These are phyloP conservation scores for Ramaria sp. DNA, from an alignment of 768 basidiomycete genomes.

Conservation along the genomic window DNA sequence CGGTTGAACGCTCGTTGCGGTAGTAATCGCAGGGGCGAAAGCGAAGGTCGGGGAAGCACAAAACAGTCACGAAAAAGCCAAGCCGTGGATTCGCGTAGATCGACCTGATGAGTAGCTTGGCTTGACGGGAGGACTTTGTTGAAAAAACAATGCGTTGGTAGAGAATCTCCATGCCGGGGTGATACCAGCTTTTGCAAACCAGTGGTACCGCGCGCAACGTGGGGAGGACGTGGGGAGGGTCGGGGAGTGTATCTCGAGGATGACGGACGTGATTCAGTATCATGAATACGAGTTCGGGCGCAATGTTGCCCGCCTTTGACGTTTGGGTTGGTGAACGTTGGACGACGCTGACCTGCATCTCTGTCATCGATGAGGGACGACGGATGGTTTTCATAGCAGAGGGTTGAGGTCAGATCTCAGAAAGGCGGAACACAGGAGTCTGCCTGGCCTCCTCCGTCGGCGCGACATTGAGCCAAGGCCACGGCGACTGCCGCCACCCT, in stretches of 20 bases:
- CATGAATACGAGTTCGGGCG: background rate
- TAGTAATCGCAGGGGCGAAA: background rate
- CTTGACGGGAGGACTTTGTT: background rate
- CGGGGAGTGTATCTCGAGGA: background rate
- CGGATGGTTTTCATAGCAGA: too few species aligned
- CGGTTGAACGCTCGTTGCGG: background rate
- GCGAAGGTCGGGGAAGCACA: background rate
- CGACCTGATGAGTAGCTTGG: background rate
- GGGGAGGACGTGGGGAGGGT: background rate
- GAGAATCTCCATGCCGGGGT: background rate
- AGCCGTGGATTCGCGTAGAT: background rate
- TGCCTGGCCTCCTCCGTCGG: too few species aligned
- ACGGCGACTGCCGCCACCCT: too few species aligned
- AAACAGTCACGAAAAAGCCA: background rate
- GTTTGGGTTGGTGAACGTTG: background rate
- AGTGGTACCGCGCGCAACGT: background rate
- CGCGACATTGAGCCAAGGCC: too few species aligned
- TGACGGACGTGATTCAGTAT: slow-evolving; percentile 1
- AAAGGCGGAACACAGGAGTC: too few species aligned
- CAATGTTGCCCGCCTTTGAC: background rate
- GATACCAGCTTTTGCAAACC: background rate
- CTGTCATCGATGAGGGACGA: too few species aligned
- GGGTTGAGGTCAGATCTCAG: too few species aligned
- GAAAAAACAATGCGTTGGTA: slow-evolving; percentile 1
- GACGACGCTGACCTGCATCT: too few species aligned